A percentile compares a stretch with the other conserved stretches of the same genome.
Conservation (phyloP, 306 rosid species). For the Inga oerstediana region DNA sequence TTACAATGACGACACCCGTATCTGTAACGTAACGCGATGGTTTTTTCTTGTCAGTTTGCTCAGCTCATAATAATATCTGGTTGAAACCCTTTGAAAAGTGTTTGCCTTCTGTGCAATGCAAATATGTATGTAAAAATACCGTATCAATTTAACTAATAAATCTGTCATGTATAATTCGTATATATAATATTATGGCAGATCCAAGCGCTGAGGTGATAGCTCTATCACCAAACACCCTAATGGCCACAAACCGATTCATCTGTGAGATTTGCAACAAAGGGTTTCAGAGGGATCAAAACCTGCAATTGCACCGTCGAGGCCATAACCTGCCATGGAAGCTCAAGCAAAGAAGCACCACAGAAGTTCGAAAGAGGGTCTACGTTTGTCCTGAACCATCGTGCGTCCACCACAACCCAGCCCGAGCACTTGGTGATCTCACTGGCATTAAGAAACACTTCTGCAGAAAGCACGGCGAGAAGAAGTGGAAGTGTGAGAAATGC, state of each 20-base stretch:
- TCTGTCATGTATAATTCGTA: background rate
- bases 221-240: constrained; percentile 66
- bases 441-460: constrained; percentile 89
- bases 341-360: constrained; percentile 57
- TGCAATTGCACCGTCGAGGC: constrained; percentile 84
- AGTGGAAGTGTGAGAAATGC: constrained; percentile 93
- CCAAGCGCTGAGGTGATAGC: constrained; percentile 86
- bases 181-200: constrained; percentile 34
- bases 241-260: constrained; percentile 80
- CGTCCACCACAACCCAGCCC: constrained; percentile 76
- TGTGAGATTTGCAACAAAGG: constrained; percentile 94
- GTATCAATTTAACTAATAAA: background rate
- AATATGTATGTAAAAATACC: background rate
- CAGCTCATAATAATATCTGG: background rate
- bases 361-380: constrained; percentile 61
- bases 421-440: constrained; percentile 89
- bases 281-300: constrained; percentile 88
- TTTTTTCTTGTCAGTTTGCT: constrained; percentile 24
- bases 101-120: background rate
- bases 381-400: constrained; percentile 82
- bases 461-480: constrained; percentile 89
- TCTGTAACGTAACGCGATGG: background rate
- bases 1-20: background rate
- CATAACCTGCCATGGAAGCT: constrained; percentile 96
- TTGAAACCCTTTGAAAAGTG: background rate